Base-by-base conservation (phyloP, 305 asterid genomes). In the Salvia sclarea region DNA sequence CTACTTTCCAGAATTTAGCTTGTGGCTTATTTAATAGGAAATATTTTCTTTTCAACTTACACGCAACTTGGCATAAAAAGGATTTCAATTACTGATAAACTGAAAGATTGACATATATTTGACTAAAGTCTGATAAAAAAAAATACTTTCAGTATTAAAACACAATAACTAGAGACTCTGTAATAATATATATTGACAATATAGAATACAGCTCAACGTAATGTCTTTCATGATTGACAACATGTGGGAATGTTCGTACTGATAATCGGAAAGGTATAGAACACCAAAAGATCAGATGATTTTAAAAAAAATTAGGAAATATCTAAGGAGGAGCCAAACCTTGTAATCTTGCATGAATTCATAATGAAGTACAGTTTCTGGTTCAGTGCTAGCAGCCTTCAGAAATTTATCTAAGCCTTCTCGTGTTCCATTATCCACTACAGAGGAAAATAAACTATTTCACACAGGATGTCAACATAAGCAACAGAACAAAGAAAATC, bases 311-410 rank as follows among this genome's bases (percentile, higher is more conserved):
- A n/a, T 25, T 22, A 11, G 37, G 47, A 52, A 45, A 63, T 44
- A 24, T 30, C 4, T 8, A 63, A 14, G n/a, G 45, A 61, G 66
- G 56, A 38, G 25, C 30, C 76, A 73, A 61, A 93, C 98, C 98
- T 93, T 93, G 85, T 93, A 93, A 73, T 93, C 98, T 84, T 93
- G 98, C 98, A 93, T 93, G 74, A 93, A 93, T 78, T 93, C 98
- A 52, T 93, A 93, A 81, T 93, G 98, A 64, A 93, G 96, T 77
- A 93, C 96, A 30, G 95, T 93, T 77, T 93, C 98, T 52, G 98
- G 98, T 75, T 93, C 98, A 70, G 83, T 77, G 84, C 98, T 93
- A 62, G 98, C 98, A 68, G 96, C 98, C 81, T 93, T 93, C 64
- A 93, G 85, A 76, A 93, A 93, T 76, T 93, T 93, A 72, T 93